Evolutionary conservation across 352 stramenopile species (phyloP), one percentile per base, ranked within the genome.

Genomic region (Peronospora farinosa): DNA sequence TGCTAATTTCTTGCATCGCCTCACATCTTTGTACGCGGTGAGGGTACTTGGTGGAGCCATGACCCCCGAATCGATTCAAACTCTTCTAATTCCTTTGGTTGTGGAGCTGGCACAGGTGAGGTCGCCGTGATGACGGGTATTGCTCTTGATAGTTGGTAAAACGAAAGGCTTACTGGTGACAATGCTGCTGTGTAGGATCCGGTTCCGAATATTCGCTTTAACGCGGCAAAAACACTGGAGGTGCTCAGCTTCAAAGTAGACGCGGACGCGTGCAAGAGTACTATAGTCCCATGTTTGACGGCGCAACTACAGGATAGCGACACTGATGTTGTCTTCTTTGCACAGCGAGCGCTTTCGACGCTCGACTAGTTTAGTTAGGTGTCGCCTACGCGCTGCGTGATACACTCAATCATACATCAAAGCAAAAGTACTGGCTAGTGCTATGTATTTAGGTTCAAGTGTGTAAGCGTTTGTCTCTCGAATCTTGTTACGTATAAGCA

Each of bases 141-240:
- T 12, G 27, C 30, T 35, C 5, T 1, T 55, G 17, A 16, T 28
- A 17, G 7, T 21, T 12, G 15, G 5, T 19, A 13, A 19, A 19
- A 13, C n/a, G 25, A 15, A 47, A n/a, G 13, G 28, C 28, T 50
- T 40, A 50, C 27, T 27, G 15, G 7, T 46, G 16, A 44, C 28
- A 1, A 39, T 65, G 10, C 21, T 59, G 19, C 33, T 58, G 40
- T 62, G 43, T 56, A 95, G 78, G 84, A 95, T 57, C 81, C 86
- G n/a, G 90, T 98, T 8, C 88, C 96, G 3, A 99, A 99, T 71
- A 98, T 99, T 46, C 88, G 96, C 19, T 99, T 99, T 60, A 99
- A 98, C 69, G 94, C 98, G 30, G 94, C 96, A 17, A 98, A 98
- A 74, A 95, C 86, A 23, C 69, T 99, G 25, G 77, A 95, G 48